phyloP scores from a whole-genome alignment of 2,329 filamentous ascomycete species.

The Penicillium sp. region DNA sequence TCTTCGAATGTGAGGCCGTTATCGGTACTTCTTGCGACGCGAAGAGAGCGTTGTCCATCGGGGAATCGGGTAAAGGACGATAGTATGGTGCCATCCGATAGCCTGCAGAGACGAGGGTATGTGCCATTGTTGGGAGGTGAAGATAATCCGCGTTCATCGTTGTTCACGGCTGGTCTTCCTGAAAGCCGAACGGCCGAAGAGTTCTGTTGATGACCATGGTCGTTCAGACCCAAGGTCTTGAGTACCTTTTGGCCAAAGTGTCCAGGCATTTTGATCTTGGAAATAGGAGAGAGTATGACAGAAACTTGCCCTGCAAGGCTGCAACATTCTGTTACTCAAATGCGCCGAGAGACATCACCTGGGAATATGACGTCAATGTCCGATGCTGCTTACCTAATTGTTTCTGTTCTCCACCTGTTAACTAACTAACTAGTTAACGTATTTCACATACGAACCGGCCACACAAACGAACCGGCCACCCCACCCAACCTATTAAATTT shows the following conservation, averaged over 20 bases:
- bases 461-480: too few relatives aligned
- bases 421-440: too few relatives aligned
- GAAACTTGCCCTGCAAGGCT: background rate
- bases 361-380: background rate
- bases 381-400: background rate
- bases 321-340: background rate
- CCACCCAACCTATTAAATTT: too few relatives aligned
- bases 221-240: constrained; percentile 29
- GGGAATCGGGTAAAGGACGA: constrained; percentile 48
- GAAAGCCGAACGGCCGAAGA: constrained; percentile 10
- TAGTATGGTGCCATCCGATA: constrained; percentile 49
- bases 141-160: constrained; percentile 38
- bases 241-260: constrained; percentile 36
- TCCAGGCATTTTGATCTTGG: constrained; percentile 24
- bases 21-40: constrained; percentile 48
- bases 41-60: constrained; percentile 40
- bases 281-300: background rate
- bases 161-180: constrained; percentile 23
- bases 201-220: constrained; percentile 10
- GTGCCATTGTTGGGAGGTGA: constrained; percentile 43
- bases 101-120: constrained; percentile 50
- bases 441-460: too few relatives aligned
- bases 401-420: background rate
- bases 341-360: background rate
- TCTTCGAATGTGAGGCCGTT: constrained; percentile 44